Conservation (phyloP, 2,329 filamentous ascomycete species). For the Trichoderma sp. region DNA sequence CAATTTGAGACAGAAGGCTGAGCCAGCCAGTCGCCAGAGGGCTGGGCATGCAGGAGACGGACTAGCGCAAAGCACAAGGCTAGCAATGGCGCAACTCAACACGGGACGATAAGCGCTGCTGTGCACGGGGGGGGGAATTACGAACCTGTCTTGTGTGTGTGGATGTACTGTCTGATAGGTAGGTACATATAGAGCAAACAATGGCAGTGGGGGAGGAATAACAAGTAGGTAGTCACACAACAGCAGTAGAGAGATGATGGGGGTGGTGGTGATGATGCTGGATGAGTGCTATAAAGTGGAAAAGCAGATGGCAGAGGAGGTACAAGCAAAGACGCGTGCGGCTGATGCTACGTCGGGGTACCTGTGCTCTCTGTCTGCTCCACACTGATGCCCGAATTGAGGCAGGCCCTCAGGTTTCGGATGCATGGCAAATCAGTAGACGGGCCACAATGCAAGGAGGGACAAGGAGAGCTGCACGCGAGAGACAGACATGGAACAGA, state of each 20-base stretch:
- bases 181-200: neutral
- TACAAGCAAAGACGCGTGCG: conserved; percentile 8
- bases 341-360: conserved; percentile 17
- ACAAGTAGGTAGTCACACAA: no score
- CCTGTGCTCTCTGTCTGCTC: neutral
- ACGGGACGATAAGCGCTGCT: conserved; percentile 2
- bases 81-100: conserved; percentile 12
- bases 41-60: conserved; percentile 8
- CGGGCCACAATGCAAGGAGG: conserved; percentile 12
- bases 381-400: neutral
- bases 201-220: no score
- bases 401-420: conserved; percentile 14
- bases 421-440: conserved; percentile 10
- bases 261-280: no score
- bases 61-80: conserved; percentile 10
- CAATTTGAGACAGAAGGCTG: conserved; percentile 13
- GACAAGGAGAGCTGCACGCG: neutral
- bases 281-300: neutral
- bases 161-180: neutral
- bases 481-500: neutral
- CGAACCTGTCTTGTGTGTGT: no score
- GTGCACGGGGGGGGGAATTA: no score
- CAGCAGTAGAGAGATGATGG: no score
- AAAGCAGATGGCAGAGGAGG: neutral
- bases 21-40: conserved; percentile 4